Evolutionary conservation across 177 flowering plant species (phyloP), one percentile per base, ranked within the genome.

Genomic region (Telopea speciosissima): DNA sequence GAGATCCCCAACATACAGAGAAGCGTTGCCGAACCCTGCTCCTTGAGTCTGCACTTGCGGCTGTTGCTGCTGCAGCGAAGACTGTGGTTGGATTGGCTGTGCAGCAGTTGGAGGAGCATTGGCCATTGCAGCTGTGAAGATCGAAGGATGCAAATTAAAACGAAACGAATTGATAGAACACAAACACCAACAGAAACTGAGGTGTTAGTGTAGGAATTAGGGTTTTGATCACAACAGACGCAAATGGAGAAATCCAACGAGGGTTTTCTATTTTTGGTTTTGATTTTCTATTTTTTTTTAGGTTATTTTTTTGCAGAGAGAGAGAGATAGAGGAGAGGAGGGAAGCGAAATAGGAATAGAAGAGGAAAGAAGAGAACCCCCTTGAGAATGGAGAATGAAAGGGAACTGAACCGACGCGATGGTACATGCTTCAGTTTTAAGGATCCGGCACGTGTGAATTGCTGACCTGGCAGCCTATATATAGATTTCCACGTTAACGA

Each of bases 1-100:
- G 72, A 90, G 90, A 86, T 90, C 93, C 8, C 96, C 96, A 0
- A 90, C 96, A 73, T 89, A 90, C 68, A 90, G 76, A n/a, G 96
- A 90, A 24, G 82, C 68, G 65, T 80, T 88, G 59, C 71, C 67
- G 66, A 79, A 81, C 40, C 40, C 40, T 13, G 36, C 71, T 42
- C 66, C 76, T 8, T 62, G 67, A 58, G 74, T 52, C 68, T 24
- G 75, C 54, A 73, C 68, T 58, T 26, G 72, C 36, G 24, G 67
- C 42, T 19, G 31, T 8, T 65, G 71, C 61, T 28, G 31, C 31
- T 26, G 52, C n/a, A n/a, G n/a, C 75, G 61, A 11, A 12, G 69
- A 8, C 33, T 54, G 80, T 13, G 68, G 74, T 65, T 42, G 73
- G 25, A 58, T 11, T 28, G 74, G 33, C 52, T 58, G 78, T 13